These are phyloP conservation scores for Populus euphratica DNA, from an alignment of 345 rosid species.

Conservation along the genomic window DNA sequence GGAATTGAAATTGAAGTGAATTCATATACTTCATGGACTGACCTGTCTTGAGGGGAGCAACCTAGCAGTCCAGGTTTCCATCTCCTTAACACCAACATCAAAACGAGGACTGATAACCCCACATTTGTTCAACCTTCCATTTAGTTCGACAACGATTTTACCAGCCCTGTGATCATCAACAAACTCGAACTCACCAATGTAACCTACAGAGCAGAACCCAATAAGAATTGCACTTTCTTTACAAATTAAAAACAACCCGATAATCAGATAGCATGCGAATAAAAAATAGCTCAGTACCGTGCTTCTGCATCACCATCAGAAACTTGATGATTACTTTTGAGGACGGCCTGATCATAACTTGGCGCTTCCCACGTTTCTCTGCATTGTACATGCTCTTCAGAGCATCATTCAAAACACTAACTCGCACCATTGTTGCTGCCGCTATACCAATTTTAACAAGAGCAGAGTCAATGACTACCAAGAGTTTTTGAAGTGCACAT, in stretches of 20 bases:
- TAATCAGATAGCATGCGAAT: neutral
- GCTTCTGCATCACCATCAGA: conserved; percentile 32
- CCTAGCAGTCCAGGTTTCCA: conserved; percentile 34
- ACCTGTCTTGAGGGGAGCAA: conserved; percentile 37
- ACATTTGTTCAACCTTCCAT: conserved; percentile 32
- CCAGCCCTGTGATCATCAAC: conserved; percentile 36
- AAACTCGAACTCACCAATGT: conserved; percentile 33
- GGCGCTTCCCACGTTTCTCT: conserved; percentile 33
- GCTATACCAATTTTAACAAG: neutral
- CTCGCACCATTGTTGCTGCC: conserved; percentile 28
- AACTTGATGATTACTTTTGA: conserved; percentile 32
- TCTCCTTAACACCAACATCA: conserved; percentile 34
- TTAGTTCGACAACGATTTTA: conserved; percentile 31
- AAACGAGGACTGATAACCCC: conserved; percentile 38
- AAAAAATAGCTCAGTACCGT: conserved; percentile 4
- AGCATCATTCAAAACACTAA: conserved; percentile 34
- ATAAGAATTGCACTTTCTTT: neutral
- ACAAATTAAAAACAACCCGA: neutral
- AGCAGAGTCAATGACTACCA: neutral
- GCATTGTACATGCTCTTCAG: conserved; percentile 34
- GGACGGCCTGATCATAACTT: conserved; percentile 34
- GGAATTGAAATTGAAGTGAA: neutral
- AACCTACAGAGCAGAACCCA: conserved; percentile 9
- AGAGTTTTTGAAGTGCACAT: neutral
- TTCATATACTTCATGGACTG: neutral